A percentile compares a stretch with the other conserved stretches of the same genome.
Conservation (phyloP, 495 filamentous ascomycete genomes). For the Peziza echinospora region DNA sequence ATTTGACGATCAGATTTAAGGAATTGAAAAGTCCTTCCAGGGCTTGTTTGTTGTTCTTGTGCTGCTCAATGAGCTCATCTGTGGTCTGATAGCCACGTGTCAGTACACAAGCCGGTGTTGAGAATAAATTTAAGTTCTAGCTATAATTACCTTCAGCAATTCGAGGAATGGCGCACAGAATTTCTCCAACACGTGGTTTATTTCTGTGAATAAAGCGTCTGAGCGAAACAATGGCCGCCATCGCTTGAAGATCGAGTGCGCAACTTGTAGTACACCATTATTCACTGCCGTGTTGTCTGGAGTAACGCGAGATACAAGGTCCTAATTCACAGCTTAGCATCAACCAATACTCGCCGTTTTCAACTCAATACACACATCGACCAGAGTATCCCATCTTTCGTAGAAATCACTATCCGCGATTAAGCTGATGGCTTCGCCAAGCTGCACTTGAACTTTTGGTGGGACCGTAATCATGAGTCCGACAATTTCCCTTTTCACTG, state of each 20-base stretch:
- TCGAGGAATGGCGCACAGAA: slow-evolving; percentile 65
- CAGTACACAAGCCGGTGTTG: neutral
- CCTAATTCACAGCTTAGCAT: slow-evolving; percentile 26
- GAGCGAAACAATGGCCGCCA: slow-evolving; percentile 88
- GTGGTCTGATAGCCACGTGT: no score
- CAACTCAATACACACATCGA: slow-evolving; percentile 37
- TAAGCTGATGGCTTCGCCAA: slow-evolving; percentile 87
- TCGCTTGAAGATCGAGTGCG: slow-evolving; percentile 90
- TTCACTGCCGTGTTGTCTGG: slow-evolving; percentile 56
- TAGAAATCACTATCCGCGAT: slow-evolving; percentile 98
- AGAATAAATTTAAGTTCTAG: neutral
- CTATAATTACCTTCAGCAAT: slow-evolving; percentile 41
- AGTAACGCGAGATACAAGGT: slow-evolving; percentile 72
- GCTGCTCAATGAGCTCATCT: slow-evolving; percentile 53
- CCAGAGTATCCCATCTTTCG: slow-evolving; percentile 80
- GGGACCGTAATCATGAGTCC: slow-evolving; percentile 90
- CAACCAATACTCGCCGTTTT: no score
- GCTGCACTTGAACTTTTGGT: slow-evolving; percentile 64
- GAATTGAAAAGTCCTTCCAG: slow-evolving; percentile 59
- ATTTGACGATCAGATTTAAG: slow-evolving; percentile 65
- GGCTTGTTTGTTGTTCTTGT: slow-evolving; percentile 46
- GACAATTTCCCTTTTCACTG: slow-evolving; percentile 85
- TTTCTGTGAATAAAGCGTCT: slow-evolving; percentile 74
- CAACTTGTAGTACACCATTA: slow-evolving; percentile 86
- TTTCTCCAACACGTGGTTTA: slow-evolving; percentile 72